Conservation (phyloP, 306 rosid species). For the Gastrolobium bilobum region DNA sequence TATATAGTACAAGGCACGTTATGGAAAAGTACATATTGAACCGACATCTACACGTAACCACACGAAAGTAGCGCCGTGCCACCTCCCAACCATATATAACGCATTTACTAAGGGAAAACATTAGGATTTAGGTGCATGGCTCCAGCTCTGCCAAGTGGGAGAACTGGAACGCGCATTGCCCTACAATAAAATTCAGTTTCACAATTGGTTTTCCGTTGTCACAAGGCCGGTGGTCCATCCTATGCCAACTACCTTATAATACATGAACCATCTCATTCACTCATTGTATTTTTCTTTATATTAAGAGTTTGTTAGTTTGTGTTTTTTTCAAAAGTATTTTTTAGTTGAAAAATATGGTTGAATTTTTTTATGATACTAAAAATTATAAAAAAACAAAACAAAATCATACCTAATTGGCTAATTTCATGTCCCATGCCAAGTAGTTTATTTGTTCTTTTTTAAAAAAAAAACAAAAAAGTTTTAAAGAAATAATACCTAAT, state of each 20-base stretch:
- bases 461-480: no score
- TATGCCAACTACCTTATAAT: no score
- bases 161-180: background rate
- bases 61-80: background rate
- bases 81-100: conserved; percentile 37
- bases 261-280: no score
- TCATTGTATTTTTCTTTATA: background rate
- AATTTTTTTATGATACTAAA: no score
- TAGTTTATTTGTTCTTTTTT: background rate
- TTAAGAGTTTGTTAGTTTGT: background rate
- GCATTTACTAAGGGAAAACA: conserved; percentile 17
- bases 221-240: background rate
- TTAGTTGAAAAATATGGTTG: no score
- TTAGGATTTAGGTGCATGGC: background rate
- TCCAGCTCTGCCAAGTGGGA: conserved; percentile 17
- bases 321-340: no score
- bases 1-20: no score
- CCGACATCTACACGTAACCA: background rate
- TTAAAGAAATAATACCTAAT: background rate
- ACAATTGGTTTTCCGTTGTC: background rate
- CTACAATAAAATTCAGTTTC: background rate
- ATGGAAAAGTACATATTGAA: background rate
- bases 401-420: no score
- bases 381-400: no score
- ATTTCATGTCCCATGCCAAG: background rate